phyloP scores from a whole-genome alignment of 2,329 filamentous ascomycete genomes.

The Myotisia sp. region DNA sequence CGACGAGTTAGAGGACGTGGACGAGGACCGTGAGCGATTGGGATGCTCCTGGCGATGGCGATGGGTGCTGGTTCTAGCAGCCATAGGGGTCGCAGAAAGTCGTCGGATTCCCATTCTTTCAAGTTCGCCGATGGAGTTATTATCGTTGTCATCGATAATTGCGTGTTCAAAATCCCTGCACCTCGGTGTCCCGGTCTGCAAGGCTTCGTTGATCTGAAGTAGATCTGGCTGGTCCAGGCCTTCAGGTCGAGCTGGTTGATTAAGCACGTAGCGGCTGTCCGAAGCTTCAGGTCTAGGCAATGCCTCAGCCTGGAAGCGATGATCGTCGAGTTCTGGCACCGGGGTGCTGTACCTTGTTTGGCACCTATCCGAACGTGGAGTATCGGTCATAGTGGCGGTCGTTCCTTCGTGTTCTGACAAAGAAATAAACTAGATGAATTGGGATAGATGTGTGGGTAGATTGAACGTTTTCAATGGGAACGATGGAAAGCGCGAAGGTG shows the following conservation, averaged over 20 bases:
- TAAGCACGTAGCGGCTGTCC: constrained; percentile 24
- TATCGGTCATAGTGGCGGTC: constrained; percentile 33
- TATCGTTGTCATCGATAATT: constrained; percentile 59
- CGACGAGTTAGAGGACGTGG: constrained; percentile 48
- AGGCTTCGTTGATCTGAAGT: constrained; percentile 34
- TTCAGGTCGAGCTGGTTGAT: constrained; percentile 33
- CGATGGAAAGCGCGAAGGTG: not conserved
- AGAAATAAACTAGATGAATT: no score
- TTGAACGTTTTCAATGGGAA: not conserved
- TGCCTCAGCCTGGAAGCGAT: constrained; percentile 44
- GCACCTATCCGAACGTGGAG: constrained; percentile 49
- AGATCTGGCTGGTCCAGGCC: constrained; percentile 35
- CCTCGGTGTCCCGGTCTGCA: constrained; percentile 31
- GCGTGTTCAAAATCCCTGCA: constrained; percentile 80
- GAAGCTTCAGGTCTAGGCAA: constrained; percentile 23
- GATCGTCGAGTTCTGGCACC: constrained; percentile 63
- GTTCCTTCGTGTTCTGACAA: constrained; percentile 1
- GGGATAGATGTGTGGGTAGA: not conserved
- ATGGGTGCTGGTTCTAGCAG: constrained; percentile 22
- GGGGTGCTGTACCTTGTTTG: constrained; percentile 50
- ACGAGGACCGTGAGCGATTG: constrained; percentile 35
- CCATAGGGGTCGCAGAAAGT: constrained; percentile 30
- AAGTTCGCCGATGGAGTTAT: constrained; percentile 22
- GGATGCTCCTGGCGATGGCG: constrained; percentile 24
- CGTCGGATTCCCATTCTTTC: constrained; percentile 22